These are phyloP conservation scores for Phaeophleospora eucalypticola DNA, from an alignment of 2,329 filamentous ascomycete genomes.

Conservation along the genomic window DNA sequence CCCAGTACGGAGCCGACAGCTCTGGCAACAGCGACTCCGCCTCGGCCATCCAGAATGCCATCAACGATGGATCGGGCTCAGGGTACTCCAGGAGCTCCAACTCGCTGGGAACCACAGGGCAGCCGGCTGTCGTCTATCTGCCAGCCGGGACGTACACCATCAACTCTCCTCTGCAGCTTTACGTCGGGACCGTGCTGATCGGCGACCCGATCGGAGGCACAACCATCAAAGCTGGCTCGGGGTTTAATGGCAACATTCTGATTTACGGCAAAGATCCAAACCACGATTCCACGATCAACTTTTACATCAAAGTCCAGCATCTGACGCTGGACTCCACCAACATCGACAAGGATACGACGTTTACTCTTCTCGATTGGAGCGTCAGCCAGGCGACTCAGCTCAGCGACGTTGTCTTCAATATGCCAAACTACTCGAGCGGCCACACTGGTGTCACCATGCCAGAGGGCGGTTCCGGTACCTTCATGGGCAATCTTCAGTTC, in stretches of 20 bases:
- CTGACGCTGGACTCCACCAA: slow-evolving; percentile 22
- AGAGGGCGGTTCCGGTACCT: background rate
- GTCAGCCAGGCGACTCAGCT: slow-evolving; percentile 22
- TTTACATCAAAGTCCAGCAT: slow-evolving; percentile 23
- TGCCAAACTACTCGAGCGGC: slow-evolving; percentile 23
- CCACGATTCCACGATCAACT: slow-evolving; percentile 9
- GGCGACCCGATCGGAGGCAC: slow-evolving; percentile 70
- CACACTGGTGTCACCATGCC: background rate
- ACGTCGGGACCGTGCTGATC: slow-evolving; percentile 87
- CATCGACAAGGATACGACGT: slow-evolving; percentile 1
- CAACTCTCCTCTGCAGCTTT: slow-evolving; percentile 52
- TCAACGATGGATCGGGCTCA: background rate
- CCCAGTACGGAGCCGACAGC: background rate
- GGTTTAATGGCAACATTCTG: slow-evolving; percentile 1
- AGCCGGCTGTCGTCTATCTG: slow-evolving; percentile 41
- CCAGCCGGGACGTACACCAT: slow-evolving; percentile 43
- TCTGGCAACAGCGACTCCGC: background rate
- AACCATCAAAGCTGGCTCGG: slow-evolving; percentile 55
- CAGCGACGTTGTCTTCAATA: slow-evolving; percentile 26
- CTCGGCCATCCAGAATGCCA: background rate
- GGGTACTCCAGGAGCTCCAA: background rate
- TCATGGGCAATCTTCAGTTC: slow-evolving; percentile 49
- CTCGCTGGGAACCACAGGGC: background rate
- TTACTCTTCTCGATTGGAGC: slow-evolving; percentile 20
- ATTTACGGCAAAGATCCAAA: slow-evolving; percentile 1